These are phyloP conservation scores for Axilococcus clingmanii DNA, from an alignment of 139 green algal genomes.

Conservation along the genomic window DNA sequence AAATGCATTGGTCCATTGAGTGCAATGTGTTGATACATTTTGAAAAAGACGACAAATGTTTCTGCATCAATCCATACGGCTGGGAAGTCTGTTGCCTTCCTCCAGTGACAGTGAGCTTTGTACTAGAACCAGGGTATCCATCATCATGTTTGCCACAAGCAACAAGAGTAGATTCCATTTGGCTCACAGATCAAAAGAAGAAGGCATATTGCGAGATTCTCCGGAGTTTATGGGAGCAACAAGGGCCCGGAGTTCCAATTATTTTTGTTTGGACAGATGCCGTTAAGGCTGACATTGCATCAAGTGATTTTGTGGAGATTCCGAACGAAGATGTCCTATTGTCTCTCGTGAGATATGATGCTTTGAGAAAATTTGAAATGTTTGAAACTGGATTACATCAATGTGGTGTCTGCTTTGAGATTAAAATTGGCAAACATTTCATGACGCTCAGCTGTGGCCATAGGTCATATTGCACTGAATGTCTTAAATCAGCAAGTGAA, in stretches of 20 bases:
- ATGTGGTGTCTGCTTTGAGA: constrained; percentile 63
- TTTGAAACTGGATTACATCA: constrained; percentile 5
- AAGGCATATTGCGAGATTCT: neutral
- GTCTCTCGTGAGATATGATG: neutral
- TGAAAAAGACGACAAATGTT: no score
- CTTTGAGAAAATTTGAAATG: constrained; percentile 9
- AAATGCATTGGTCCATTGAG: no score
- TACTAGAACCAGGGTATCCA: no score
- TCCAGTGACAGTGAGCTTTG: no score
- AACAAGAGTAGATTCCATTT: no score
- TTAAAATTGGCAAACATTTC: constrained; percentile 39
- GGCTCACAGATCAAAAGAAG: neutral
- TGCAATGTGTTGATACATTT: no score
- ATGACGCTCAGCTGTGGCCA: constrained; percentile 56
- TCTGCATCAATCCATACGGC: no score
- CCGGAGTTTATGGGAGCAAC: neutral
- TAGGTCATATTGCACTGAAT: constrained; percentile 63
- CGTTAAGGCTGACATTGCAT: neutral
- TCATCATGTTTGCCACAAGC: no score
- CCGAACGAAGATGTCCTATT: neutral
- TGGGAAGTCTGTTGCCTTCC: no score
- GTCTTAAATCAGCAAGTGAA: constrained; percentile 35
- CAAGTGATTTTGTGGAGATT: no score
- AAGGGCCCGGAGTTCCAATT: neutral
- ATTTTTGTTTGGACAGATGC: neutral